Conservation (phyloP, 2,329 filamentous ascomycete species). For the Cryphonectria parasitica region DNA sequence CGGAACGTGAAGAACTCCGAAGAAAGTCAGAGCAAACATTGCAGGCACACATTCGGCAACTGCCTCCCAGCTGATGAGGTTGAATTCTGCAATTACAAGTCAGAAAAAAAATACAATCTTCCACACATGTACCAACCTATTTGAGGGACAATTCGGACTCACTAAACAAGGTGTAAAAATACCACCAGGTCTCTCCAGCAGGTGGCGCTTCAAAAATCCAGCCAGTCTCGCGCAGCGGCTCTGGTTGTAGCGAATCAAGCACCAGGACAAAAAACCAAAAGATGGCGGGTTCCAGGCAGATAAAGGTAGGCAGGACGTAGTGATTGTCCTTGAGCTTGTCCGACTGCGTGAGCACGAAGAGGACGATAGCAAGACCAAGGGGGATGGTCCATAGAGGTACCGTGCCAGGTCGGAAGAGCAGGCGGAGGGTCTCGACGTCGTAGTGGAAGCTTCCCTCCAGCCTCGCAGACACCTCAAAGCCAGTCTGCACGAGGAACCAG, state of each 20-base stretch:
- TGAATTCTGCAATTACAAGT: conserved; percentile 64
- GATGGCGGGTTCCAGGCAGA: conserved; percentile 73
- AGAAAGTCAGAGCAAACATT: conserved; percentile 97
- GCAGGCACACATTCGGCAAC: conserved; percentile 84
- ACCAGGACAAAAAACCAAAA: conserved; percentile 80
- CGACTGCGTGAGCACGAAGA: conserved; percentile 54
- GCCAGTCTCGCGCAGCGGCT: conserved; percentile 69
- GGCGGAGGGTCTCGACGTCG: conserved; percentile 73
- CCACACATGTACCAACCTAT: conserved; percentile 2
- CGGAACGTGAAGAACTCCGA: conserved; percentile 93
- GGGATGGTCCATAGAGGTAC: conserved; percentile 83
- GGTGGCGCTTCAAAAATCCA: conserved; percentile 93
- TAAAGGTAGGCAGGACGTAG: conserved; percentile 78
- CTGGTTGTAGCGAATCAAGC: conserved; percentile 69
- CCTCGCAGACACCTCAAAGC: conserved; percentile 89
- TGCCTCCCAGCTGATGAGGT: conserved; percentile 80
- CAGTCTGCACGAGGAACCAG: conserved; percentile 90
- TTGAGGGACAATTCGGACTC: conserved; percentile 43
- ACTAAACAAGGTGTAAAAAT: conserved; percentile 96
- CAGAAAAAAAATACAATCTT: conserved; percentile 27
- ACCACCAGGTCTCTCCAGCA: conserved; percentile 90
- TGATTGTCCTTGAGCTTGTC: conserved; percentile 81
- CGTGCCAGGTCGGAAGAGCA: conserved; percentile 74
- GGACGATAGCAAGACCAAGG: conserved; percentile 71
- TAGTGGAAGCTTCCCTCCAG: conserved; percentile 86